phyloP scores from a whole-genome alignment of 2,329 filamentous ascomycete species.

The Nemania diffusa region DNA sequence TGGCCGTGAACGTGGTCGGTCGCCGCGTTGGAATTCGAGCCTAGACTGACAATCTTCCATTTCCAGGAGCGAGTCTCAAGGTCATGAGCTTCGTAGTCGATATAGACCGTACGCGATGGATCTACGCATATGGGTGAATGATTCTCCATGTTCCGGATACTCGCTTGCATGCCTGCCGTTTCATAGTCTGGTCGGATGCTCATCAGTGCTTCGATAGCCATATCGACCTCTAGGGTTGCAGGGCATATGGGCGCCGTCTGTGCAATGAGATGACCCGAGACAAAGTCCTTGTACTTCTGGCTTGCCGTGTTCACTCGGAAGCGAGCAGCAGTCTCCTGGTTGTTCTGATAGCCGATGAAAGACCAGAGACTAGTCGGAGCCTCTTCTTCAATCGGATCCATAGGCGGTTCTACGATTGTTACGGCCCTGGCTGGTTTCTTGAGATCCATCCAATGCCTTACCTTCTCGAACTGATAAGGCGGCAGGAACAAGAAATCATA shows the following conservation, averaged over 20 bases:
- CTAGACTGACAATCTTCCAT: no score
- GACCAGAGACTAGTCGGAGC: no score
- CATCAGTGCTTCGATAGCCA: neutral
- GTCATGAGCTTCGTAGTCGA: no score
- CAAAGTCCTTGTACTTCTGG: constrained; percentile 47
- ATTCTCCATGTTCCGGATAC: neutral
- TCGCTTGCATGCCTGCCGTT: neutral
- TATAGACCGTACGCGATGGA: no score
- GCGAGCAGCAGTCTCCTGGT: neutral
- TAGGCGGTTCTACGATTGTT: no score
- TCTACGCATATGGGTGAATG: neutral
- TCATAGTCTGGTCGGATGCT: constrained; percentile 38
- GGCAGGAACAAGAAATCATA: neutral
- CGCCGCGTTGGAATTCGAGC: no score
- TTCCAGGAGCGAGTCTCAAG: no score
- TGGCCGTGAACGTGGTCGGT: no score
- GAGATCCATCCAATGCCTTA: neutral
- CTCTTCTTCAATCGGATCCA: no score
- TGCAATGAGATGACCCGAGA: neutral
- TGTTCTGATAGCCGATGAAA: no score
- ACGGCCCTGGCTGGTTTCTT: no score
- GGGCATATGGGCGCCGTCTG: constrained; percentile 4
- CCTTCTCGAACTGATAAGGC: neutral
- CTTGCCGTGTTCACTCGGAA: constrained; percentile 20
- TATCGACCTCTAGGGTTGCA: neutral